A percentile compares a stretch with the other conserved stretches of the same genome.
Evolutionary conservation across 768 basidiomycete genomes (phyloP).

Genomic region (Lactarius indigo): DNA sequence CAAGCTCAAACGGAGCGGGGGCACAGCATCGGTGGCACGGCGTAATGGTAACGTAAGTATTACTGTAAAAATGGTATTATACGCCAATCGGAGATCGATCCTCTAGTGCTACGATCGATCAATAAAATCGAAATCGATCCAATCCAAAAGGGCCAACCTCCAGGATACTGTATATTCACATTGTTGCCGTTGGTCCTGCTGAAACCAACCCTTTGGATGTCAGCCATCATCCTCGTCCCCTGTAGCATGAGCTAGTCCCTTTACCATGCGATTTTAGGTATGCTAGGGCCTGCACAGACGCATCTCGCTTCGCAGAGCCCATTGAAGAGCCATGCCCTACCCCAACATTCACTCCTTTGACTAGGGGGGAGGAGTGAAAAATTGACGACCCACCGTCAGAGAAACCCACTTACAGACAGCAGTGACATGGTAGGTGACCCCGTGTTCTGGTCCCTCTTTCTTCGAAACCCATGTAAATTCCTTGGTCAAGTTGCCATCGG

Average conservation of each 20-base stretch:
- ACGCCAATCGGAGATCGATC: background rate
- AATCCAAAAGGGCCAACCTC: background rate
- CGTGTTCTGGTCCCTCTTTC: constrained; percentile 13
- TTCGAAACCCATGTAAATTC: constrained; percentile 8
- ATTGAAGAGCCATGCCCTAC: constrained; percentile 17
- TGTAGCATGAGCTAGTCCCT: background rate
- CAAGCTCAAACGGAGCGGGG: background rate
- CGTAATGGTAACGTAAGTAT: background rate
- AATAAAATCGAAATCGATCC: background rate
- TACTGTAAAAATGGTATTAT: background rate
- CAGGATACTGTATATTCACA: background rate
- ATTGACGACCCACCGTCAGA: background rate
- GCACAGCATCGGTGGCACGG: background rate
- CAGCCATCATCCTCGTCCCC: background rate
- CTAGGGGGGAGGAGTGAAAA: background rate
- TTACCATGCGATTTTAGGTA: constrained; percentile 17
- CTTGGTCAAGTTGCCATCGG: constrained; percentile 1
- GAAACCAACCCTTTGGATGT: background rate
- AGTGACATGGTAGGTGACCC: constrained; percentile 5
- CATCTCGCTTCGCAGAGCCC: constrained; percentile 15
- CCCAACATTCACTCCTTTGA: constrained; percentile 17
- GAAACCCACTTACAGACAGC: constrained; percentile 12
- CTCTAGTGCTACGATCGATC: background rate
- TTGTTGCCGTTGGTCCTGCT: background rate
- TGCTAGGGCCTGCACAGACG: constrained; percentile 16